Evolutionary conservation across 306 rosid genomes (phyloP).

Genomic region (Begonia masoniana): DNA sequence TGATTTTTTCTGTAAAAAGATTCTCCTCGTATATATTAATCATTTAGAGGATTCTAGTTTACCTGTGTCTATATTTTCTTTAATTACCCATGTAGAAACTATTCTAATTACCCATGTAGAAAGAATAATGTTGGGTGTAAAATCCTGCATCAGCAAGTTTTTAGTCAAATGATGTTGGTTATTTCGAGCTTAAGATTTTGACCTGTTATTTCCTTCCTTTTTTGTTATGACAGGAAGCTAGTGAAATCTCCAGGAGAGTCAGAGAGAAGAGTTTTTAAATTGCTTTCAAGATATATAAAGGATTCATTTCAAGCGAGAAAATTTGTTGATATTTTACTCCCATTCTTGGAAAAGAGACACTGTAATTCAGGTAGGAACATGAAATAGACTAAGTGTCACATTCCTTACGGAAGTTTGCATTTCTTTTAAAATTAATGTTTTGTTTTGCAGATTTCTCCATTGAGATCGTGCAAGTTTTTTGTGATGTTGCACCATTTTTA

Average conservation of each 20-base stretch:
- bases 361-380: conserved; percentile 43
- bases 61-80: no score
- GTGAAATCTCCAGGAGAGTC: conserved; percentile 62
- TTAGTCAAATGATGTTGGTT: no score
- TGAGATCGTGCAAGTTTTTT: conserved; percentile 51
- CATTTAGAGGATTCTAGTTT: no score
- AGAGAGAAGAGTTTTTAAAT: conserved; percentile 47
- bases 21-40: no score
- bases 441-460: conserved; percentile 42
- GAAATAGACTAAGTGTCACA: conserved; percentile 1
- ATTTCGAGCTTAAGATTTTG: no score
- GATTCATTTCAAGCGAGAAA: conserved; percentile 42
- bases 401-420: background rate
- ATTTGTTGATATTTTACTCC: conserved; percentile 58
- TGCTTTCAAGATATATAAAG: conserved; percentile 49
- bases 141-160: no score
- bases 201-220: background rate
- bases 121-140: no score
- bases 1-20: no score
- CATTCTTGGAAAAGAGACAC: conserved; percentile 37
- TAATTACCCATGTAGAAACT: no score
- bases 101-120: no score
- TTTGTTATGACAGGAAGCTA: conserved; percentile 48
- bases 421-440: conserved; percentile 14
- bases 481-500: conserved; percentile 39